Base-by-base conservation (phyloP, 169 alveolate genomes). In the Plasmodium malariae region DNA sequence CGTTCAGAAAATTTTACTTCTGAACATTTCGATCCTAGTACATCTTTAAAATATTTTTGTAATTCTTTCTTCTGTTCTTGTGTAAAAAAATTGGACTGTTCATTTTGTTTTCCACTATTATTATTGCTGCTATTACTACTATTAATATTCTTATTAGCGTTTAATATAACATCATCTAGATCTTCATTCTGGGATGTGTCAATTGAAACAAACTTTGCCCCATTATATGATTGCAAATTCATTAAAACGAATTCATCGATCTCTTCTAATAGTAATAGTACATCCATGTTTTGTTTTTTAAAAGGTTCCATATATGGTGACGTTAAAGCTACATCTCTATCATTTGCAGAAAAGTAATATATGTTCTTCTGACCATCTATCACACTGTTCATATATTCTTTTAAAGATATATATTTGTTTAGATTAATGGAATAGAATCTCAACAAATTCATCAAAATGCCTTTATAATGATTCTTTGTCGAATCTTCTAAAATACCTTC, bases 241-340 rank as follows among this genome's bases (percentile, higher is more conserved):
- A 94, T 96, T 28, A 94, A 92, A 40, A 96, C 96, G 72, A 96
- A 96, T 76, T 95, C 97, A 62, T 96, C 98, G 3, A 95, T 94
- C 80, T 96, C 98, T 72, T 96, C 98, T 59, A 93, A 93, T 91
- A 96, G 88, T 83, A 96, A 92, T 65, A 96, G 80, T 12, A 96
- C 98, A 54, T 95, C 95, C 26, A 95, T 83, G 55, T 92, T 88
- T 60, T 92, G 78, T n/a, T 92, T 85, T 57, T 89, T 92, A 87
- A 93, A 92, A 60, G 96, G 94, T 91, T 96, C 98, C 98, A 96
- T 96, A 93, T 96, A 96, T 1, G 98, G 98, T 9, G 97, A 95
- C 2, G 96, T 91, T 87, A 96, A 76, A 21, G 97, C 98, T 0
- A 96, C 96, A 91, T 88, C 90, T 57, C 93, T 69, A 74, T 92